These are phyloP conservation scores for Aspergillus aculeatus DNA, from an alignment of 2,329 filamentous ascomycete species.

Conservation along the genomic window DNA sequence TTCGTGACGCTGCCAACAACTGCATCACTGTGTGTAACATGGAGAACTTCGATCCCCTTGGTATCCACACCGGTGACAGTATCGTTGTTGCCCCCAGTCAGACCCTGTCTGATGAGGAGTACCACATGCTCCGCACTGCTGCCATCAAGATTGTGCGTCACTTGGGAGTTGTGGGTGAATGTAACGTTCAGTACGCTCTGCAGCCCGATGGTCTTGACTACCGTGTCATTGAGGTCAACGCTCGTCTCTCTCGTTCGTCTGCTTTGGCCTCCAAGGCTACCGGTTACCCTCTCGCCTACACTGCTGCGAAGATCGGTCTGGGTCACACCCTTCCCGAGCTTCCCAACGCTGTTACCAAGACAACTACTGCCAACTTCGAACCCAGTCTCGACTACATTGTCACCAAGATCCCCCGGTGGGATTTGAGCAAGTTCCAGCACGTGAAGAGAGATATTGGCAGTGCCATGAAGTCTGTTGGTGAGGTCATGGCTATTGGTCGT, in stretches of 20 bases:
- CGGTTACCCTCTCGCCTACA: constrained; percentile 95
- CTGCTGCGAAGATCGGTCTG: constrained; percentile 95
- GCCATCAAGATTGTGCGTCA: constrained; percentile 98
- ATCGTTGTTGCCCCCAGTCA: constrained; percentile 97
- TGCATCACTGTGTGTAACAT: constrained; percentile 99
- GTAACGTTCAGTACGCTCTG: constrained; percentile 96
- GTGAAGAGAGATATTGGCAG: constrained; percentile 97
- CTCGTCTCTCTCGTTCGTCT: constrained; percentile 94
- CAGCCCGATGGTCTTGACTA: constrained; percentile 97
- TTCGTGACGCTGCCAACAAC: constrained; percentile 95
- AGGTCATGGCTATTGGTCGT: constrained; percentile 98
- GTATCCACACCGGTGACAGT: constrained; percentile 97
- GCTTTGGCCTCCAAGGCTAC: constrained; percentile 97
- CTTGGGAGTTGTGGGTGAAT: constrained; percentile 95
- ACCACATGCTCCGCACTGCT: constrained; percentile 97
- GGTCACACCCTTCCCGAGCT: constrained; percentile 93
- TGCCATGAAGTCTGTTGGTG: constrained; percentile 98
- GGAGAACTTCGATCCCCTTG: constrained; percentile 97
- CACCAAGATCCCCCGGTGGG: constrained; percentile 98
- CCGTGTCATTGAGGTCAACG: constrained; percentile 98
- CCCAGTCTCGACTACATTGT: constrained; percentile 97
- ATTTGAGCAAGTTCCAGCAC: constrained; percentile 97
- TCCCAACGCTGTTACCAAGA: constrained; percentile 97
- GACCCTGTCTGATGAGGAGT: constrained; percentile 96
- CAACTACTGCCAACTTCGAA: constrained; percentile 98